Conservation (phyloP, 192 early-diverging fungal species). For the Backusella westeae region DNA sequence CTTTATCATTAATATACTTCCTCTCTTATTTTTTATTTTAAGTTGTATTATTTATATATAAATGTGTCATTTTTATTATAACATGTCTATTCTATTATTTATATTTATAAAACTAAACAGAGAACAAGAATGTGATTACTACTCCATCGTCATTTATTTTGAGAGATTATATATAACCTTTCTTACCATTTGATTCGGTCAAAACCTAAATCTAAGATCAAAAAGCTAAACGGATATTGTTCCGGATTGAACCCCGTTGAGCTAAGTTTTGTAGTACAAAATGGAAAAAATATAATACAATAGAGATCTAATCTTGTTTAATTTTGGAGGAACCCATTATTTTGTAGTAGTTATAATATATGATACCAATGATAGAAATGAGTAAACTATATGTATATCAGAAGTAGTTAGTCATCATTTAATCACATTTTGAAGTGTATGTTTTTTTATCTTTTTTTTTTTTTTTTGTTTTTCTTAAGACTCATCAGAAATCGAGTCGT, state of each 20-base stretch:
- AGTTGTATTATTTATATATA: slow-evolving; percentile 9
- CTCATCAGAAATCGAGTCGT: slow-evolving; percentile 7
- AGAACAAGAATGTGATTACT: slow-evolving; percentile 10
- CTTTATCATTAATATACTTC: not conserved
- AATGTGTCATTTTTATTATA: slow-evolving; percentile 4
- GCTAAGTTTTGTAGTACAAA: slow-evolving; percentile 2
- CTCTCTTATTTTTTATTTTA: not conserved
- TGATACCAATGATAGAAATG: slow-evolving; percentile 50
- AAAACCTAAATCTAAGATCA: slow-evolving; percentile 6
- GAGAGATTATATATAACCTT: not conserved
- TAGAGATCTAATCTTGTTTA: not conserved
- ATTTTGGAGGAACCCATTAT: not conserved
- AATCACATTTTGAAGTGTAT: not conserved
- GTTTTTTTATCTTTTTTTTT: not conserved
- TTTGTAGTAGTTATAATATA: slow-evolving; percentile 39
- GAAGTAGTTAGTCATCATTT: not conserved
- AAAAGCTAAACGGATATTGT: not conserved
- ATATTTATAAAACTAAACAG: not conserved
- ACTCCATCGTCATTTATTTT: slow-evolving; percentile 8
- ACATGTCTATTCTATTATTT: not conserved
- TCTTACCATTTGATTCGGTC: not conserved
- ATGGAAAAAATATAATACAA: not conserved
- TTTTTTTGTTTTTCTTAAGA: not conserved
- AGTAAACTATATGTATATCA: not conserved
- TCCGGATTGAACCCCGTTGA: slow-evolving; percentile 3